Conservation (phyloP, 441 rosid genomes). For the Syzygium syzygioides region DNA sequence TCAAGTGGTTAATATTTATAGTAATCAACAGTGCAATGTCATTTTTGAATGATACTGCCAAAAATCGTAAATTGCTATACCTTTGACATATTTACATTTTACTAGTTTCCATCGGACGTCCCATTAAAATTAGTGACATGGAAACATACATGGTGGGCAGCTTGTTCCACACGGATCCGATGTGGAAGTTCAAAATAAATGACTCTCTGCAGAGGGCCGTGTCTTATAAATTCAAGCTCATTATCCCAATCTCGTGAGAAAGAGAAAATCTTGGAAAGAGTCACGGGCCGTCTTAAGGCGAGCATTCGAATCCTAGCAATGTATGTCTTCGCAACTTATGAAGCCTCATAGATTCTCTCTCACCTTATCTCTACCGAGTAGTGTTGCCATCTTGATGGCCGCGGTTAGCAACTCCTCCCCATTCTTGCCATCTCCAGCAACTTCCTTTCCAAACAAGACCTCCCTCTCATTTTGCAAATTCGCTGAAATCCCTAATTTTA, state of each 20-base stretch:
- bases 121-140: background rate
- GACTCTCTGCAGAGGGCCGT: background rate
- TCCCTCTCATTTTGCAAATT: background rate
- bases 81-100: background rate
- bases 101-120: fast-evolving
- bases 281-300: background rate
- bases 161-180: background rate
- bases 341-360: background rate
- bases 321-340: background rate
- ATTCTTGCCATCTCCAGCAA: background rate
- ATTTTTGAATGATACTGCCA: fast-evolving
- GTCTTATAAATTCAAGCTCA: background rate
- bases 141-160: fast-evolving
- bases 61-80: background rate
- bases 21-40: background rate
- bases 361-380: background rate
- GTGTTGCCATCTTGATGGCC: background rate
- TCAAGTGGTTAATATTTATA: background rate
- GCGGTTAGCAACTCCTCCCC: background rate
- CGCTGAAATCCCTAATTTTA: background rate
- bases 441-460: background rate
- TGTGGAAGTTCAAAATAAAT: background rate
- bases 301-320: background rate
- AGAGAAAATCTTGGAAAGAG: background rate
- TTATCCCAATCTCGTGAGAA: background rate